A percentile compares a stretch with the other conserved stretches of the same genome.
These are phyloP conservation scores for Protomyces inundatus DNA, from an alignment of 1,139 yeast genomes.

Conservation along the genomic window DNA sequence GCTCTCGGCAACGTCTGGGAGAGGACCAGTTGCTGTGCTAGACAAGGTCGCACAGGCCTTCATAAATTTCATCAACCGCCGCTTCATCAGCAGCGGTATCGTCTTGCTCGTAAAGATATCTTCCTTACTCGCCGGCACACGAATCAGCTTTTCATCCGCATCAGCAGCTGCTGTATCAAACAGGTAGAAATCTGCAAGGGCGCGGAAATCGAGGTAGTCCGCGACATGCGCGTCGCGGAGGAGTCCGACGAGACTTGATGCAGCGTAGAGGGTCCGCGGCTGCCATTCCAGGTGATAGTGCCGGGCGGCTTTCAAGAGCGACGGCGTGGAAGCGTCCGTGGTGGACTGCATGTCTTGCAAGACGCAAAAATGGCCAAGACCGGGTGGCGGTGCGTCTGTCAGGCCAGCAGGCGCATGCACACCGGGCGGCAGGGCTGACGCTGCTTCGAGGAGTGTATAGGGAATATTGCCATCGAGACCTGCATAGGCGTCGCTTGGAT, in stretches of 20 bases:
- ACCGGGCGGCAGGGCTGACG: conserved; percentile 39
- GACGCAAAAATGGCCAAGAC: not conserved
- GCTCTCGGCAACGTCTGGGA: conserved; percentile 44
- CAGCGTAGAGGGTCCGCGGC: conserved; percentile 86
- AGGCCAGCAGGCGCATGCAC: conserved; percentile 53
- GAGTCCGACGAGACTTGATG: conserved; percentile 73
- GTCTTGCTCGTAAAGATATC: conserved; percentile 90
- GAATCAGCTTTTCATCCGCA: conserved; percentile 44
- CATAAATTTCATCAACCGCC: conserved; percentile 85
- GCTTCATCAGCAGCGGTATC: conserved; percentile 66
- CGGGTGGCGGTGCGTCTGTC: not conserved
- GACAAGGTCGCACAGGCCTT: conserved; percentile 58
- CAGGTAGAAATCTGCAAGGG: conserved; percentile 81
- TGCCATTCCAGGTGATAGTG: conserved; percentile 83
- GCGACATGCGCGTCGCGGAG: conserved; percentile 79
- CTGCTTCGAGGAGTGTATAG: conserved; percentile 57
- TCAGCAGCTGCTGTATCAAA: conserved; percentile 38
- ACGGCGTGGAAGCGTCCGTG: not conserved
- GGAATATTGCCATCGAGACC: conserved; percentile 81
- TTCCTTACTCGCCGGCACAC: conserved; percentile 74
- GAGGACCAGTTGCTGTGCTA: not conserved
- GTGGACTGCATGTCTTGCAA: not conserved
- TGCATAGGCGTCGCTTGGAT: conserved; percentile 77
- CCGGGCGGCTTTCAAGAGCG: conserved; percentile 44
- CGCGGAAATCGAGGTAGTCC: conserved; percentile 86